phyloP scores from a whole-genome alignment of 2,329 filamentous ascomycete genomes.

The Didymella arachidicola region DNA sequence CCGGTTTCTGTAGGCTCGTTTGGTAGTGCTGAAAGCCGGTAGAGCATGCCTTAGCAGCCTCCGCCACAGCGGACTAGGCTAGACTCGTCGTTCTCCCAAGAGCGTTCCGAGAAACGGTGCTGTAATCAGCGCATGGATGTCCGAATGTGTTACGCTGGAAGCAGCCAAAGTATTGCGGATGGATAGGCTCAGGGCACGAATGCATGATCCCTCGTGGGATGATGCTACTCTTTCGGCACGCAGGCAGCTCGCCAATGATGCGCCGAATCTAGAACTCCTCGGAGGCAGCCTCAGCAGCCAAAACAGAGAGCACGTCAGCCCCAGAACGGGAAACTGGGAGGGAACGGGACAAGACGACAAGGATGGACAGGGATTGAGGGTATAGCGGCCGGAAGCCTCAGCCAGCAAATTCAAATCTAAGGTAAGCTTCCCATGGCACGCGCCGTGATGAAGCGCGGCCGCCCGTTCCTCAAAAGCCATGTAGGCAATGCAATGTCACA shows the following conservation, averaged over 20 bases:
- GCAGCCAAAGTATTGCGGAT: slow-evolving; percentile 14
- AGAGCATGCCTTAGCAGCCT: slow-evolving; percentile 36
- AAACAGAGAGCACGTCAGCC: slow-evolving; percentile 44
- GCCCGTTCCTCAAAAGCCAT: slow-evolving; percentile 19
- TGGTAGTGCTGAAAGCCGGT: slow-evolving; percentile 25
- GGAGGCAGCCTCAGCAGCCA: slow-evolving; percentile 34
- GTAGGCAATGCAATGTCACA: slow-evolving; percentile 23
- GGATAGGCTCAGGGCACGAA: slow-evolving; percentile 9
- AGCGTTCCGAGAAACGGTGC: slow-evolving; percentile 27
- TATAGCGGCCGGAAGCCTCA: slow-evolving; percentile 27
- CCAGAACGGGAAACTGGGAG: slow-evolving; percentile 24
- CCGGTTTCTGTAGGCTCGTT: slow-evolving; percentile 36
- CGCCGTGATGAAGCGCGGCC: slow-evolving; percentile 24
- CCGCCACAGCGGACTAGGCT: slow-evolving; percentile 30
- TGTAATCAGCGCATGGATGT: slow-evolving; percentile 19
- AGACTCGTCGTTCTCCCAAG: slow-evolving; percentile 13
- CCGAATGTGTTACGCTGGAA: background rate
- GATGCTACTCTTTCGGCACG: slow-evolving; percentile 26
- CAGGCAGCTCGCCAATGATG: slow-evolving; percentile 29
- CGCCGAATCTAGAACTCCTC: slow-evolving; percentile 18
- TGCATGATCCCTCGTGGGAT: slow-evolving; percentile 24
- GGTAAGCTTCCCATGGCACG: slow-evolving; percentile 18
- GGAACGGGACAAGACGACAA: slow-evolving; percentile 17
- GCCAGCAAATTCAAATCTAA: slow-evolving; percentile 29
- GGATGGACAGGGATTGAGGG: slow-evolving; percentile 33